Evolutionary conservation across 495 filamentous ascomycete genomes (phyloP).

Genomic region (Xylaria nigripes): DNA sequence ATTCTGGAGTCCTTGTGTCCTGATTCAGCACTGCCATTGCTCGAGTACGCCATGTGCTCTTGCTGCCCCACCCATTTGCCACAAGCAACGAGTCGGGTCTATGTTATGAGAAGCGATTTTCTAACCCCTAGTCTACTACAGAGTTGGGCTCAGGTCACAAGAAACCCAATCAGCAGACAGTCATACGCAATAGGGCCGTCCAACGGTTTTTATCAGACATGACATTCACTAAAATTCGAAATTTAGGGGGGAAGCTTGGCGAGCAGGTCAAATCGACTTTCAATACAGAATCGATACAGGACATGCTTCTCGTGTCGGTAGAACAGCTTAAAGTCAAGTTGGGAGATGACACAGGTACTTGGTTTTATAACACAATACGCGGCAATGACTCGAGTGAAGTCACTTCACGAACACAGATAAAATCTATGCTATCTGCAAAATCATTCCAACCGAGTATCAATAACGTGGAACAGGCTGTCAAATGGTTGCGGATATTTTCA

Average conservation of each 20-base stretch:
- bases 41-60: neutral
- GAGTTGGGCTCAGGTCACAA: constrained; percentile 79
- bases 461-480: constrained; percentile 66
- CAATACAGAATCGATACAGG: constrained; percentile 69
- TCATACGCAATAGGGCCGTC: constrained; percentile 76
- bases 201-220: constrained; percentile 72
- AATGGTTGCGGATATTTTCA: constrained; percentile 86
- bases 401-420: constrained; percentile 85
- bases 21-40: neutral
- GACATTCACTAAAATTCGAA: constrained; percentile 94
- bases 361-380: constrained; percentile 80
- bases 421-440: constrained; percentile 97
- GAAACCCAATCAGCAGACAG: constrained; percentile 89
- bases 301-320: constrained; percentile 62
- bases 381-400: constrained; percentile 85
- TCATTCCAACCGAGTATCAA: constrained; percentile 84
- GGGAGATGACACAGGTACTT: constrained; percentile 77
- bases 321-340: constrained; percentile 73
- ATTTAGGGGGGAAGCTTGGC: constrained; percentile 92
- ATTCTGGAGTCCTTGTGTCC: neutral
- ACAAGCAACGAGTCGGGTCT: neutral
- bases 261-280: constrained; percentile 72
- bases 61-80: neutral
- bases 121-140: neutral
- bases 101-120: neutral